Conservation (phyloP, 495 filamentous ascomycete species). For the Saxophila tyrrhenica region DNA sequence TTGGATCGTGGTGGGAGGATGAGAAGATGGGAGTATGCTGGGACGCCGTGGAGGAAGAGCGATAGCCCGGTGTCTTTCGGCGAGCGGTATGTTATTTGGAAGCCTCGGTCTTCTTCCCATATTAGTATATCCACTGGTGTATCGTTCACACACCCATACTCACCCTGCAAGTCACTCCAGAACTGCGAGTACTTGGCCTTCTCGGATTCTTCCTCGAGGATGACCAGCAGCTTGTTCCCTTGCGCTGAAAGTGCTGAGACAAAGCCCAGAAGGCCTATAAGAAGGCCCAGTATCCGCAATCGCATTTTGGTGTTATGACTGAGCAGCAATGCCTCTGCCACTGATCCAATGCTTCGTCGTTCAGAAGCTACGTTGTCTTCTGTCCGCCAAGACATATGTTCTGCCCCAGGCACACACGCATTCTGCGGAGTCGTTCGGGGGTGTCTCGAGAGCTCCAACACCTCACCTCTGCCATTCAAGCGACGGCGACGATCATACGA, state of each 20-base stretch:
- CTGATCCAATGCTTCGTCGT: neutral
- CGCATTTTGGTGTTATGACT: slow-evolving; percentile 46
- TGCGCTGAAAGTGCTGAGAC: slow-evolving; percentile 69
- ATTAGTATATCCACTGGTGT: neutral
- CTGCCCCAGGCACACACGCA: too few species aligned
- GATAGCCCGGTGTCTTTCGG: slow-evolving; percentile 74
- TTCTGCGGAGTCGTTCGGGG: too few species aligned
- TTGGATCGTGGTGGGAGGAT: slow-evolving; percentile 82
- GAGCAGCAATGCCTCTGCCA: neutral
- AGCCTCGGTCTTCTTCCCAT: slow-evolving; percentile 58
- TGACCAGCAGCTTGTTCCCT: slow-evolving; percentile 71
- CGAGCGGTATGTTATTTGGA: slow-evolving; percentile 64
- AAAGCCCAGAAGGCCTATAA: slow-evolving; percentile 50
- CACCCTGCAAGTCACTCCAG: slow-evolving; percentile 71
- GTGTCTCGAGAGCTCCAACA: too few species aligned
- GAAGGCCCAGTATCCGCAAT: slow-evolving; percentile 58
- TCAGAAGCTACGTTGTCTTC: neutral
- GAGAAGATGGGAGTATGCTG: slow-evolving; percentile 79
- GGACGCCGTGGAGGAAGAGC: slow-evolving; percentile 78
- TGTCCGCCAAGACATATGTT: neutral
- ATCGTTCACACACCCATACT: slow-evolving; percentile 3
- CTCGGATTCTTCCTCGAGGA: slow-evolving; percentile 71
- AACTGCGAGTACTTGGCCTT: slow-evolving; percentile 73
- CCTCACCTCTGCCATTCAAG: neutral
- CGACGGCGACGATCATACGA: neutral